Evolutionary conservation across 176 grass and related monocot species (phyloP).

Genomic region (Saccharum spontaneum): DNA sequence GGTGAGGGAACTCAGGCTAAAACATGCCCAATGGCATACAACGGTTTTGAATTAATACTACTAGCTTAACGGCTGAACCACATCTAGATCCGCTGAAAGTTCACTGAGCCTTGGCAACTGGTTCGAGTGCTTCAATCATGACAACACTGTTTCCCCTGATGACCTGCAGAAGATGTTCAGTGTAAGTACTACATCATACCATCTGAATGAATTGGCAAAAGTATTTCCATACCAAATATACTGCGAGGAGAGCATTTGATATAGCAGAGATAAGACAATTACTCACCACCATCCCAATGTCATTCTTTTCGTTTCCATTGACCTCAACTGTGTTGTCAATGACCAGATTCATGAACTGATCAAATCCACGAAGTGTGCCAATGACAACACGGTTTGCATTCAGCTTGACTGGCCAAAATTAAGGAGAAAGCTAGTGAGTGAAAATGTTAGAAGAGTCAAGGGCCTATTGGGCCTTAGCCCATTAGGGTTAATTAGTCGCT

Average conservation of each 20-base stretch:
- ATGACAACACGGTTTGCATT: slow-evolving; percentile 85
- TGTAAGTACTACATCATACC: slow-evolving; percentile 18
- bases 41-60: slow-evolving; percentile 1
- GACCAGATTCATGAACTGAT: slow-evolving; percentile 98
- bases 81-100: background rate
- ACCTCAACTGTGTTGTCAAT: slow-evolving; percentile 88
- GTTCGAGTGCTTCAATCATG: slow-evolving; percentile 95
- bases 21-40: background rate
- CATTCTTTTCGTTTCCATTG: slow-evolving; percentile 84
- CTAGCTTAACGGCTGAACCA: slow-evolving; percentile 7
- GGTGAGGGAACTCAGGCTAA: background rate
- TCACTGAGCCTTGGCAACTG: slow-evolving; percentile 54
- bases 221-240: background rate
- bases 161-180: slow-evolving; percentile 50
- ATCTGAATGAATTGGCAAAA: background rate
- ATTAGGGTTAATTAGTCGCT: no score
- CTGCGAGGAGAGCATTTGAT: background rate
- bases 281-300: slow-evolving; percentile 96
- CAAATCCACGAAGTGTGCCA: slow-evolving; percentile 88
- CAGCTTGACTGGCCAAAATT: slow-evolving; percentile 69
- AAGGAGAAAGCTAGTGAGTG: background rate
- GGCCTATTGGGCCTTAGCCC: no score
- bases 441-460: no score
- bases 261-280: background rate
- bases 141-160: slow-evolving; percentile 94